Evolutionary conservation across 768 basidiomycete species (phyloP), one percentile per base, ranked within the genome.

Genomic region (Boletus sp.): DNA sequence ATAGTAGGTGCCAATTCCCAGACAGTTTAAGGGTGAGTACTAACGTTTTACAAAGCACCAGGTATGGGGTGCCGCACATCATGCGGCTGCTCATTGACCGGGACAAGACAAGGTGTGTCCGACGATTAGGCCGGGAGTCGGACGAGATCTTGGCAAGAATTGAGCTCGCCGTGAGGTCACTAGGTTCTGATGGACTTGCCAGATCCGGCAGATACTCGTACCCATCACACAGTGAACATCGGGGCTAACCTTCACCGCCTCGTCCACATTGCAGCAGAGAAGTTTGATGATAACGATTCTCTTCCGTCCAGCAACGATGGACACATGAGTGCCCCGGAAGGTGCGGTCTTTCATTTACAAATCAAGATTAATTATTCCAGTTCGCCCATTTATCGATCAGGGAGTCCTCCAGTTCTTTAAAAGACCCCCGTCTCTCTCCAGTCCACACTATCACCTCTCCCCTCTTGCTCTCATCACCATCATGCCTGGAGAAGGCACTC

Each of bases 401-500:
- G 25, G 19, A 45, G 53, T 27, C 30, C 39, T 43, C 43, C 35
- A 19, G 29, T 48, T 29, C 41, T 44, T 60, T 64, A 58, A 64
- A 66, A 64, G 54, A 38, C 55, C 41, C 13, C 34, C 19, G 14
- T 50, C 35, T 53, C 34, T 35, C 42, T 32, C 34, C 43, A 42
- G 30, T 46, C 54, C 51, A 39, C 60, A 8, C 40, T 50, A 57
- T 47, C 43, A 32, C 61, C 55, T 34, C 23, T 13, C 47, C n/a
- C n/a, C 42, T 14, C 19, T 38, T 15, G 14, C 25, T 13, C 47
- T 35, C 35, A 23, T 32, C 9, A 46, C 30, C 54, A 45, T n/a
- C 53, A 70, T 70, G 70, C 17, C 27, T n/a, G 25, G 19, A 25
- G 42, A 44, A 43, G 46, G 42, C 29, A 7, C 54, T 9, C 45